Base-by-base conservation (phyloP, 2,329 filamentous ascomycete genomes). In the Penicillium sp. region DNA sequence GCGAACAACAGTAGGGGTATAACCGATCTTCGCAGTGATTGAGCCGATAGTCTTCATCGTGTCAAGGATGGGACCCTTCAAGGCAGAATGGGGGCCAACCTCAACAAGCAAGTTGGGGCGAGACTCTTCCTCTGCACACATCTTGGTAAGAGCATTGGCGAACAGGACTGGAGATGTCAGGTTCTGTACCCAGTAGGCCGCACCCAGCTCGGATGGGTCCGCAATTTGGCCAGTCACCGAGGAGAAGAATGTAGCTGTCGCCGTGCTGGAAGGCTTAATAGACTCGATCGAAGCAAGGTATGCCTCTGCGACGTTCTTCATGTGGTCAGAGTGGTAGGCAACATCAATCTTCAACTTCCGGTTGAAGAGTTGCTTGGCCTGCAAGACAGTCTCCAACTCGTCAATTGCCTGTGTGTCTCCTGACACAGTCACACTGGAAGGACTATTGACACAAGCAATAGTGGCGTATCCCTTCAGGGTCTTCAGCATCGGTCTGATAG, bases 21-120 rank as follows among this genome's bases (percentile, higher is more conserved):
- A 71, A 14, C 48, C 37, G 26, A 61, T 57, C 50, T 60, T 62
- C 3, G 62, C 44, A 26, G 57, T 47, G 1, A 57, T 46, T 1
- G 58, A 35, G 11, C 61, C 56, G 21, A 67, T 49, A 10, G 65
- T 69, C 57, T 72, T 66, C n/a, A 63, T 45, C 41, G 45, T 65
- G 63, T 58, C 62, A 21, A 64, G 52, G 10, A 66, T 62, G 7
- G 74, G 73, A 6, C 69, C 70, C 19, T 67, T 63, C 6, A 77
- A 64, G 3, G 75, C 71, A 9, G 63, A 65, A 51, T 75, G 74
- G 3, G 74, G 73, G 14, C 75, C 75, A 48, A 77, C 54, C 52
- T 75, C 73, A 14, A 73, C 24, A 14, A 62, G 63, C 24, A 60
- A 49, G 31, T 58, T 57, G 14, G 64, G 62, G 5, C 60, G 58